Evolutionary conservation across 257 asterid species (phyloP).

Genomic region (Solanum neorickii): DNA sequence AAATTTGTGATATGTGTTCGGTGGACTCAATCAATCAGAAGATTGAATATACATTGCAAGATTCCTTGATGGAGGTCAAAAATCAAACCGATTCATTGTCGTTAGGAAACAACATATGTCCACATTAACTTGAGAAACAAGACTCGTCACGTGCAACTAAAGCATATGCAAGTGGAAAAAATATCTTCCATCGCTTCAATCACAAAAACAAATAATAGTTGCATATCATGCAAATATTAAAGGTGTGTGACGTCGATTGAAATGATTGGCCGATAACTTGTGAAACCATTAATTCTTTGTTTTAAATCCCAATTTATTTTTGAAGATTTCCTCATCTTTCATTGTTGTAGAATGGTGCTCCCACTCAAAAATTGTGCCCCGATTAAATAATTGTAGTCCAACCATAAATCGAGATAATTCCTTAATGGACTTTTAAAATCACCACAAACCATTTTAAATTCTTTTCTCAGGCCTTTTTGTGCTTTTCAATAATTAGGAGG

Average conservation of each 20-base stretch:
- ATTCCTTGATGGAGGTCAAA: background rate
- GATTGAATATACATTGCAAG: background rate
- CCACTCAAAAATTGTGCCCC: background rate
- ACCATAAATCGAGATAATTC: background rate
- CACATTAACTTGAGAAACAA: background rate
- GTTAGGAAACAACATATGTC: background rate
- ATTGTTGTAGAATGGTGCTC: background rate
- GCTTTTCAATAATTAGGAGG: background rate
- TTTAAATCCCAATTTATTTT: background rate
- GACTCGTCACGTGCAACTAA: background rate
- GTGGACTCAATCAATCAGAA: too few relatives aligned
- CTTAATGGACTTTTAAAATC: background rate
- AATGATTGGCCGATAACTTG: background rate
- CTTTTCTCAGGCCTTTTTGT: background rate
- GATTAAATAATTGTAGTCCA: background rate
- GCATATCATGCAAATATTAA: background rate
- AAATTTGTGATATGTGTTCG: background rate
- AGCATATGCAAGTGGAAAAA: background rate
- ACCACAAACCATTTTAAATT: background rate
- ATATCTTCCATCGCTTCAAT: background rate
- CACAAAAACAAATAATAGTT: too few relatives aligned
- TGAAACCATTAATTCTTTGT: background rate
- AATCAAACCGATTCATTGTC: background rate
- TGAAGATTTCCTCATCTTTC: background rate
- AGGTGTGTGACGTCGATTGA: background rate